These are phyloP conservation scores for Decorospora gaudefroyi DNA, from an alignment of 2,329 filamentous ascomycete species.

Conservation along the genomic window DNA sequence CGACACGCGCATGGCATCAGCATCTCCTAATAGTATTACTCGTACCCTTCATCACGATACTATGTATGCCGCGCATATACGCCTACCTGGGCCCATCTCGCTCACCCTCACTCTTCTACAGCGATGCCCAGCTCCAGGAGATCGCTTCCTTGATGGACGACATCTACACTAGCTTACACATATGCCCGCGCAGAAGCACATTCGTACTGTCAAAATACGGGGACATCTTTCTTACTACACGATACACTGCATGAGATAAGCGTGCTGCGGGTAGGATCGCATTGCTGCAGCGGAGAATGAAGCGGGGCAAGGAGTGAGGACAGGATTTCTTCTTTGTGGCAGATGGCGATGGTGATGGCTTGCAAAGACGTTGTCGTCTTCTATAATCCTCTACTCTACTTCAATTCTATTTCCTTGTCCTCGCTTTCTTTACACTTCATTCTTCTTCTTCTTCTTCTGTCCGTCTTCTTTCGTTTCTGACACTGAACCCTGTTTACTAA, in stretches of 20 bases:
- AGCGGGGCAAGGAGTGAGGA: too few species aligned
- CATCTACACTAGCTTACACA: constrained; percentile 20
- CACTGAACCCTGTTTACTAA: too few species aligned
- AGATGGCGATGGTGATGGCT: too few species aligned
- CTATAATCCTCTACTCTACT: background rate
- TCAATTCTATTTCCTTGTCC: background rate
- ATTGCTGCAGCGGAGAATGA: too few species aligned
- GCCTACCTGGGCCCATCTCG: background rate
- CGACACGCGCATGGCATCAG: constrained; percentile 12
- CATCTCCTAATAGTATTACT: constrained; percentile 14
- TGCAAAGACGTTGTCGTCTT: too few species aligned
- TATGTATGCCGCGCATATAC: constrained; percentile 10
- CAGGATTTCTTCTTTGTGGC: too few species aligned
- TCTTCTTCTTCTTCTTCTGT: too few species aligned
- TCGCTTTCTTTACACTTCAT: background rate
- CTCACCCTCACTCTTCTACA: constrained; percentile 2
- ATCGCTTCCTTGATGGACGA: constrained; percentile 19
- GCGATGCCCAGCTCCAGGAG: constrained; percentile 12
- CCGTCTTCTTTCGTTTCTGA: too few species aligned
- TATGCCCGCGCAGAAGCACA: constrained; percentile 21
- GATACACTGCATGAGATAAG: too few species aligned
- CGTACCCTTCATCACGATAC: constrained; percentile 10
- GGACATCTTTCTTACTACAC: too few species aligned
- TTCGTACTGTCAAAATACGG: too few species aligned
- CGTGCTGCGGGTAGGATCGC: too few species aligned